Evolutionary conservation across 768 basidiomycete genomes (phyloP).

Genomic region (Suillus subalutaceus): DNA sequence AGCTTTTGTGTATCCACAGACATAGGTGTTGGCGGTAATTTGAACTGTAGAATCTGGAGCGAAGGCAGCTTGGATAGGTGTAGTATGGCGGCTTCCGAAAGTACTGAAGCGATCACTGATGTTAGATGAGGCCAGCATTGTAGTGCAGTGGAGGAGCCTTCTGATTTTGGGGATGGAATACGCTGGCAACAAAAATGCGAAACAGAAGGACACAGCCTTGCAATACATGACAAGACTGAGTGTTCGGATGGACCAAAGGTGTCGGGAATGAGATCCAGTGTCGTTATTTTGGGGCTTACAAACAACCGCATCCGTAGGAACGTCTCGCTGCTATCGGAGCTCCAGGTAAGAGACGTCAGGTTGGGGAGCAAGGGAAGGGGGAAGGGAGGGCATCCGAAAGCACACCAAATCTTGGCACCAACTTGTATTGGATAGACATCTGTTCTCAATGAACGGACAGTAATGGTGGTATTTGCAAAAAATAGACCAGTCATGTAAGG

Average conservation of each 20-base stretch:
- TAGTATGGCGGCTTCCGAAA: neutral
- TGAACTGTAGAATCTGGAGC: neutral
- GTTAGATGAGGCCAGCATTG: neutral
- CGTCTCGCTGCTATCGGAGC: too few species aligned
- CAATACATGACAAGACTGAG: neutral
- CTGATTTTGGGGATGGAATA: too few species aligned
- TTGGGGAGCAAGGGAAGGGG: conserved; percentile 1
- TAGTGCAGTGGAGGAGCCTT: neutral
- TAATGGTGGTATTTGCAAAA: conserved; percentile 30
- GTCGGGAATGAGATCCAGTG: neutral
- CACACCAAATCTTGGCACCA: neutral
- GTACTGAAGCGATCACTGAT: neutral
- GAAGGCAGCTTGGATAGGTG: neutral
- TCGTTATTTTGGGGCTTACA: neutral
- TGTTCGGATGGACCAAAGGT: neutral
- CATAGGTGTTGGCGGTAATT: neutral
- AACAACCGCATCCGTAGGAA: neutral
- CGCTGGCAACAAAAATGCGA: neutral
- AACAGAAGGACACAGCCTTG: neutral
- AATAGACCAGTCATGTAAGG: conserved; percentile 28
- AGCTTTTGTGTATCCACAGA: neutral
- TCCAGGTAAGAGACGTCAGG: neutral
- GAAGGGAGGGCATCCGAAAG: neutral
- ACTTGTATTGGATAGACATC: neutral
- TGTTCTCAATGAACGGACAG: conserved; percentile 16